These are phyloP conservation scores for Penicillium crustosum DNA, from an alignment of 2,329 filamentous ascomycete species.

Conservation along the genomic window DNA sequence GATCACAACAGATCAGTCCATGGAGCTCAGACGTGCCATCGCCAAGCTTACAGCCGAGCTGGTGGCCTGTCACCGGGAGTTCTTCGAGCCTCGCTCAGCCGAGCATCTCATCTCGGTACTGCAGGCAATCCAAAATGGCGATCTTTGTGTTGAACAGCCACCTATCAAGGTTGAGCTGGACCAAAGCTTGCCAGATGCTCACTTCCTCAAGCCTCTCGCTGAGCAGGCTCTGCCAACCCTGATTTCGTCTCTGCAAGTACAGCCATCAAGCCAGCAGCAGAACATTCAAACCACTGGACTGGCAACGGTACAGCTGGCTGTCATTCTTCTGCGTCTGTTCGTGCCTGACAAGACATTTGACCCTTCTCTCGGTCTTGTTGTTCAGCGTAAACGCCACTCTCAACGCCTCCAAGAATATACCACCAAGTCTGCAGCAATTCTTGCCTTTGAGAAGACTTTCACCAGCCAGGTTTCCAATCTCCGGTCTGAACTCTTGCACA, in stretches of 20 bases:
- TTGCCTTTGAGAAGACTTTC: constrained; percentile 64
- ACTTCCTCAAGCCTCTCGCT: constrained; percentile 40
- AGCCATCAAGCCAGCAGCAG: constrained; percentile 17
- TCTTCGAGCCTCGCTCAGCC: constrained; percentile 34
- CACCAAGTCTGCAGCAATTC: constrained; percentile 60
- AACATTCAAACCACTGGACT: constrained; percentile 49
- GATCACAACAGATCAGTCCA: constrained; percentile 53
- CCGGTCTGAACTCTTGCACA: constrained; percentile 62
- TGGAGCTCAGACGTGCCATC: constrained; percentile 52
- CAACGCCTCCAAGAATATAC: constrained; percentile 58
- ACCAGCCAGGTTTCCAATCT: constrained; percentile 68
- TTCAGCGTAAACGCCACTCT: constrained; percentile 63
- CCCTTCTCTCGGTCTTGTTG: constrained; percentile 62
- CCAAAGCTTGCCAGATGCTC: constrained; percentile 23
- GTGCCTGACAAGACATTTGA: constrained; percentile 86
- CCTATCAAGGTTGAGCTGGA: constrained; percentile 20
- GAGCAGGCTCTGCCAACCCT: constrained; percentile 32
- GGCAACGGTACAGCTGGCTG: constrained; percentile 74
- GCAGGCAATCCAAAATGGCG: constrained; percentile 25
- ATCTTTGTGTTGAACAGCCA: constrained; percentile 14
- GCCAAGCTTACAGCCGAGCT: constrained; percentile 37
- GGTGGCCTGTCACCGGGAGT: constrained; percentile 36
- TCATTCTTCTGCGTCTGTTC: constrained; percentile 74
- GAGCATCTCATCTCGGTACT: constrained; percentile 25
- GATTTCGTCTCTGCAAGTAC: constrained; percentile 25